These are phyloP conservation scores for Cadophora gregata DNA, from an alignment of 2,329 filamentous ascomycete genomes.

Conservation along the genomic window DNA sequence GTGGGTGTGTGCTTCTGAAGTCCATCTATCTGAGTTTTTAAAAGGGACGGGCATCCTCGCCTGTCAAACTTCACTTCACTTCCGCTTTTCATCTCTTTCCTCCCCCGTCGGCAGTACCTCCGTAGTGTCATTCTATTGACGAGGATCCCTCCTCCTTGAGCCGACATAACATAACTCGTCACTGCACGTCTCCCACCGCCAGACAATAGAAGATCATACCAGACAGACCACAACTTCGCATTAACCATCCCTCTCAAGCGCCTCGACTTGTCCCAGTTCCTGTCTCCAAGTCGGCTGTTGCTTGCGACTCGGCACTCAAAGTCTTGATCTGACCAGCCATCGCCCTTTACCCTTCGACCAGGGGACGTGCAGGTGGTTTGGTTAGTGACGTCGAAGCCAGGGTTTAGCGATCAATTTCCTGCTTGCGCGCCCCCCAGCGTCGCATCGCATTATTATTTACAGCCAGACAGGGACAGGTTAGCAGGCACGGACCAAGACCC, in stretches of 20 bases:
- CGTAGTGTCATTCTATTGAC: neutral
- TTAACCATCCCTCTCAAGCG: neutral
- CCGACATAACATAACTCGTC: neutral
- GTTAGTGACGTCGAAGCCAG: constrained; percentile 11
- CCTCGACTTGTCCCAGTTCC: constrained; percentile 2
- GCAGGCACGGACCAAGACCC: constrained; percentile 13
- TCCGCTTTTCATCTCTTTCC: neutral
- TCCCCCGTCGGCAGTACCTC: neutral
- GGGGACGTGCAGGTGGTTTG: too few species aligned
- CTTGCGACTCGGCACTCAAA: constrained; percentile 8
- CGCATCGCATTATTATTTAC: constrained; percentile 11
- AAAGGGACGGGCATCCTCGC: constrained; percentile 9
- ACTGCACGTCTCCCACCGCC: neutral
- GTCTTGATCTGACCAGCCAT: constrained; percentile 9
- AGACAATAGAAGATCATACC: neutral
- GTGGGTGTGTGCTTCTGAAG: neutral
- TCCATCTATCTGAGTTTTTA: neutral
- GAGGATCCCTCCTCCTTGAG: neutral
- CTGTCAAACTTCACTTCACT: constrained; percentile 6
- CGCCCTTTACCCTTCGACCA: neutral
- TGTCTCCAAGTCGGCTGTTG: neutral
- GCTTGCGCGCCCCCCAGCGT: constrained; percentile 15
- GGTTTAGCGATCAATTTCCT: constrained; percentile 14
- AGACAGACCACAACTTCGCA: too few species aligned
- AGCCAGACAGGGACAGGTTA: neutral